Evolutionary conservation across 306 rosid genomes (phyloP), one percentile per base, ranked within the genome.

Genomic region (Phaseolus lunatus): DNA sequence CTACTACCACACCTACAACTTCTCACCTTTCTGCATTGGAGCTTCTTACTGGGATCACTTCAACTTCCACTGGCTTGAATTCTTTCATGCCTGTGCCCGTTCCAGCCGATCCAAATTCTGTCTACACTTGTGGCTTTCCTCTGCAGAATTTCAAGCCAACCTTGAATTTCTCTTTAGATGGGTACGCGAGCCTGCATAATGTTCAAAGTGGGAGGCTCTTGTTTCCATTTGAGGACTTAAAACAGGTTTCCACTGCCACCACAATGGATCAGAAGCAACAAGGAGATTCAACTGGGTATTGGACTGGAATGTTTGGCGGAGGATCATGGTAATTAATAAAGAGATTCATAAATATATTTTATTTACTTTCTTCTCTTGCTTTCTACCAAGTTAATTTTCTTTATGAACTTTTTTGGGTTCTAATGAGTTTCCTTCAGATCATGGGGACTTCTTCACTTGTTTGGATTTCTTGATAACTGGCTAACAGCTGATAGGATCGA

Each of bases 291-390:
- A 61, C 65, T 48, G 97, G 96, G 65, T 88, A 77, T 82, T 92
- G 97, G 97, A 88, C 81, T 80, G 92, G 93, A 48, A 90, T 90
- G 92, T 77, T 92, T 57, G 92, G 92, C n/a, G 96, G 97, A 71
- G 93, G 90, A 78, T 83, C 91, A 80, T 92, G 93, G 93, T 92
- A 87, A 88, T 83, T 86, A 81, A 82, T 26, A 33, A 48, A n/a
- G 15, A 15, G 58, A 24, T 23, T 77, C 19, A 53, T 14, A 27
- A n/a, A 18, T 44, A 63, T 41, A 45, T 70, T 43, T 18, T 56
- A 43, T 15, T 24, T 72, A 3, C 5, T 23, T 52, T 52, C 2
- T 35, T 41, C 18, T 24, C 45, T 64, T 63, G 6, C 29, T 77
- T 22, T 52, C 53, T 23, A 41, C 9, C 31, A 47, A 31, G 57